Base-by-base conservation (phyloP, 805 yeast genomes). In the Scheffersomyces coipomensis region DNA sequence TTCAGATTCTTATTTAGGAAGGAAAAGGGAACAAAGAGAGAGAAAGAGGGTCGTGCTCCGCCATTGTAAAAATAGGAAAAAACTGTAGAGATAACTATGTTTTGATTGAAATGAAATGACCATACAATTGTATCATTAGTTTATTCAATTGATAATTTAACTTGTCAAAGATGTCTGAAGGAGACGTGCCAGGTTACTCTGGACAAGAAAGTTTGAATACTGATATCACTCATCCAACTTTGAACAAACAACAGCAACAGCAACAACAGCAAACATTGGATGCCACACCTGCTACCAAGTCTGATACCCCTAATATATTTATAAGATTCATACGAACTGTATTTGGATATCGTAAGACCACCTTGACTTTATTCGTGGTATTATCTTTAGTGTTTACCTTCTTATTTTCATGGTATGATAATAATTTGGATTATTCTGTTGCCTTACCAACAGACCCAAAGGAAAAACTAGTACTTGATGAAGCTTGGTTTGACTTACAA, bases 401-500 rank as follows among this genome's bases (percentile, higher is more conserved):
- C 7, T 29, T 65, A 2, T 36, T 75, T 3, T 67, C 72, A 12
- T 48, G 53, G 12, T 49, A 55, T 26, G 74, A 70, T 37, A 76
- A 74, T 37, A 54, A 60, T 22, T 55, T 63, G 29, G 63, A 58
- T 13, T 57, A 33, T 33, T 57, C 81, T 2, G 56, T 78, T 21
- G 35, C 47, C 2, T 55, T 76, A 7, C 85, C 85, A 3, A 39
- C 52, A 0, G 61, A 65, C 6, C 66, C 69, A 26, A 68, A 74
- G 0, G 65, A 63, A 29, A 47, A 53, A 5, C 51, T 64, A 5
- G 38, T 67, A 1, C 53, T 73, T 8, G 54, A 52, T 43, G 70
- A 85, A 2, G 41, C 69, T 12, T 90, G 97, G 97, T 45, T 61
- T 2, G 86, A 83, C 51, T 67, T 90, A 35, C 95, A 88, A 56